A percentile compares a stretch with the other conserved stretches of the same genome.
Conservation (phyloP, 306 rosid species). For the Casuarina glauca region DNA sequence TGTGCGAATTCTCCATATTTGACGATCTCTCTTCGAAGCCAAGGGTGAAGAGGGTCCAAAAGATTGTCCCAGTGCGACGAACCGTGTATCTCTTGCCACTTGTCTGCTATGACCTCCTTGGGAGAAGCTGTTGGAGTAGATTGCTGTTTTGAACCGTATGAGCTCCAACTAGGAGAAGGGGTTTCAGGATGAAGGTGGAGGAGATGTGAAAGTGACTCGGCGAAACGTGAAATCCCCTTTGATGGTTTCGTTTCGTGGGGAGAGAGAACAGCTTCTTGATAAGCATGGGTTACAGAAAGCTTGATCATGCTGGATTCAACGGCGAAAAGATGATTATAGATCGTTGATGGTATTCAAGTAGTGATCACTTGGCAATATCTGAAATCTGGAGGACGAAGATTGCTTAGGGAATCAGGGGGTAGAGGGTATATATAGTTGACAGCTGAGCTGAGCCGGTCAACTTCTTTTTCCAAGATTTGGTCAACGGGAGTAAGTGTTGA, state of each 20-base stretch:
- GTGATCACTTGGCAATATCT: too few species aligned
- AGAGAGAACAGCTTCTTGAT: constrained; percentile 22
- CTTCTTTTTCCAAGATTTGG: too few species aligned
- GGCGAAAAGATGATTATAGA: constrained; percentile 14
- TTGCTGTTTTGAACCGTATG: constrained; percentile 4
- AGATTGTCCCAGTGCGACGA: constrained; percentile 39
- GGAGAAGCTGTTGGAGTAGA: constrained; percentile 61
- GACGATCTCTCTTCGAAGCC: constrained; percentile 62
- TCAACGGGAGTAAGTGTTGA: too few species aligned
- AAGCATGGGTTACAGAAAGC: background rate
- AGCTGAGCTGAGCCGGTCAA: too few species aligned
- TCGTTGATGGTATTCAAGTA: constrained; percentile 18
- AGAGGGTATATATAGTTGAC: too few species aligned
- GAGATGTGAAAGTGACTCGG: constrained; percentile 49
- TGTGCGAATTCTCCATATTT: constrained; percentile 76
- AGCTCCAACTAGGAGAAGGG: constrained; percentile 12
- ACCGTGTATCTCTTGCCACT: constrained; percentile 63
- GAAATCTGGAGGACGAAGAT: too few species aligned
- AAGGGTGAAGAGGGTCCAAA: constrained; percentile 58
- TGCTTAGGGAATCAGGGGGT: too few species aligned
- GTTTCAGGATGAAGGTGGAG: constrained; percentile 48
- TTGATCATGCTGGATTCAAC: background rate
- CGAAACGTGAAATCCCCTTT: constrained; percentile 30
- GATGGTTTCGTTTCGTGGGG: constrained; percentile 29
- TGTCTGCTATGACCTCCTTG: constrained; percentile 44